Base-by-base conservation (phyloP, 129 eudicot genomes). In the Dittrichia graveolens region DNA sequence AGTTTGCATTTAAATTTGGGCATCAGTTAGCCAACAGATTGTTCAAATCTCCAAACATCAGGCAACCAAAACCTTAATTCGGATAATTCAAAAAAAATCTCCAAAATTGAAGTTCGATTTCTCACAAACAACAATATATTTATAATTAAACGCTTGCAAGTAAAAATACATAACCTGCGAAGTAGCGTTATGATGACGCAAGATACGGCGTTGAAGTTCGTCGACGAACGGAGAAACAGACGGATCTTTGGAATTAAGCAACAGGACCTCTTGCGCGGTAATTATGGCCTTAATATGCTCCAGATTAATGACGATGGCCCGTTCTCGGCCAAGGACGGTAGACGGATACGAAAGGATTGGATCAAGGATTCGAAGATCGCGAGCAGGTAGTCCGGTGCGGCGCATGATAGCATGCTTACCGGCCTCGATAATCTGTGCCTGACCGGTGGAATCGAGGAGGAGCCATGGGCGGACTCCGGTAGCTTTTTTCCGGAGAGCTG, bases 391-490 rank as follows among this genome's bases (percentile, higher is more conserved):
- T 4, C 92, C 95, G 0, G 98, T 93, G 2, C 95, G 83, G 56
- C 96, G 85, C 98, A 93, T 93, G 74, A 88, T 85, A 44, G 95
- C 83, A 59, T 93, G 98, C 47, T 93, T 90, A 14, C 98, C 98
- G 69, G 87, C 83, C 34, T 79, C 83, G 62, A 79, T 79, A 41
- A 66, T 63, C 67, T 79, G 79, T 3, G 83, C 74, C 14, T 73
- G 75, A 3, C 83, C 79, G 63, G 79, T 65, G 50, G 78, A 72
- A 24, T 73, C 78, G 53, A 79, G 74, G 18, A 79, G 78, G 14
- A 79, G 83, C 83, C 98, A 93, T 15, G 87, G 76, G 46, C 90
- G 55, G 34, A 87, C 84, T 18, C 89, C 96, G 0, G 75, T 70
- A 7, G 88, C 85, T 70, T 93, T 93, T 56, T 89, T 92, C n/a